Evolutionary conservation across 2,329 filamentous ascomycete species (phyloP), one percentile per base, ranked within the genome.

Genomic region (Fusarium devonianum): DNA sequence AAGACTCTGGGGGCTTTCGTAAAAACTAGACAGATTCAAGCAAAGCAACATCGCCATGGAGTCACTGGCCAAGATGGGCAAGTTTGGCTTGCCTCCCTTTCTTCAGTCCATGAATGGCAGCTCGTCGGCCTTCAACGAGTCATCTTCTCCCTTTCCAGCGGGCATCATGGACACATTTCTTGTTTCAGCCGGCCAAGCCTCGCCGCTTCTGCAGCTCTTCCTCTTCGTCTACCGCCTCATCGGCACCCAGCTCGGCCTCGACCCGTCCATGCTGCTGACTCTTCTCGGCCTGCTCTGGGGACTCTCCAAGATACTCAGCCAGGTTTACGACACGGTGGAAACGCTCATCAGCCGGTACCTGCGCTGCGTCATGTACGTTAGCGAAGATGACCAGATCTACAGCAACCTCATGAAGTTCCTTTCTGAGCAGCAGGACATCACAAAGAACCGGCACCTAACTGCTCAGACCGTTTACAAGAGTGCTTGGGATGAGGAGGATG

Each of bases 401-500:
- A 40, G 65, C 3, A 79, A 86, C 41, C 60, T 87, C 37, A 83
- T 86, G 73, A 76, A 78, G 41, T 87, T 80, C 73, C 74, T 86
- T 7, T 78, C 79, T 0, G 66, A 75, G 29, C 79, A 85, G 62
- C 77, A 78, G 8, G 73, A 71, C 16, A 76, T 82, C 51, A 73
- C 73, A 22, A 76, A 76, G 35, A 82, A 80, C 26, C 75, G 80
- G 11, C 75, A 75, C 5, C 69, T 85, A 12, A 79, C 77, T 53
- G 83, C 81, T 6, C 79, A 85, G 64, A 85, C 82, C 1, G 74
- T 75, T 2, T 76, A 74, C 40, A 78, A 75, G 59, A 80, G 75
- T 13, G 79, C 80, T 0, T 85, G 82, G 82, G 82, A 82, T 30
- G 79, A 80, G 34, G 78, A 73, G 32, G 71, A 84, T 42, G 75